These are phyloP conservation scores for Mrakia hoshinonis DNA, from an alignment of 768 basidiomycete species.

Conservation along the genomic window DNA sequence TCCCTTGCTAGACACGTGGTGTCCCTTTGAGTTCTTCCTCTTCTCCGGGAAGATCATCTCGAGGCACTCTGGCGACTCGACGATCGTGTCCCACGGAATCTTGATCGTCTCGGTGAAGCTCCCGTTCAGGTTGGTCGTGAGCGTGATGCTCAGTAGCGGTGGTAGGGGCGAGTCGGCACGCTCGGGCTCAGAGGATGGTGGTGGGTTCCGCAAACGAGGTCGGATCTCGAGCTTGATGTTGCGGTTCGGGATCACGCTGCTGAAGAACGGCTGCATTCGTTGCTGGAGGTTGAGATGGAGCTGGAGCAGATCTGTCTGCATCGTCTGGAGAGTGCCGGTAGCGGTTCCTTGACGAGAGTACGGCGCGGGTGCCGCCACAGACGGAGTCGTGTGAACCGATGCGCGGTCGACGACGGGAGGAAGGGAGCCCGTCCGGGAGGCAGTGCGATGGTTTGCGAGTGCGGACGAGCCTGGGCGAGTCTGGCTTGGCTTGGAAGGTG, in stretches of 20 bases:
- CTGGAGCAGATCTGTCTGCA: slow-evolving; percentile 19
- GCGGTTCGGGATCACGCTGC: slow-evolving; percentile 33
- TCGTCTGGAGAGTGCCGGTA: background rate
- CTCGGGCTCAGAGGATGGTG: background rate
- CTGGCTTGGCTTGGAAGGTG: background rate
- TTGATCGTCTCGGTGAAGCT: slow-evolving; percentile 15
- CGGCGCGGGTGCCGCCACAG: background rate
- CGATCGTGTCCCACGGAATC: slow-evolving; percentile 27
- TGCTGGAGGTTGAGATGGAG: slow-evolving; percentile 35
- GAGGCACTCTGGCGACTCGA: slow-evolving; percentile 16
- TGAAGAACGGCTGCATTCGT: slow-evolving; percentile 37
- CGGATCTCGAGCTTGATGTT: slow-evolving; percentile 34
- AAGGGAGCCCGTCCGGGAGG: slow-evolving; percentile 4
- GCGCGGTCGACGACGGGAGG: slow-evolving; percentile 9
- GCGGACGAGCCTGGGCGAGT: background rate
- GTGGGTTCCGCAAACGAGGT: background rate
- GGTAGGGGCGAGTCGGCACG: background rate
- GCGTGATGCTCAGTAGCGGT: background rate
- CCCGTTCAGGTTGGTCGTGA: slow-evolving; percentile 25
- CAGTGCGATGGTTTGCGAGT: slow-evolving; percentile 8
- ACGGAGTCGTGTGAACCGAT: slow-evolving; percentile 1
- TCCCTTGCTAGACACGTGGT: background rate
- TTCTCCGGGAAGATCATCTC: slow-evolving; percentile 27
- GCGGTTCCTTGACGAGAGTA: background rate
- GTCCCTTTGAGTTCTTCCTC: background rate